Conservation (phyloP, 1,139 yeast species). For the Scheffersomyces segobiensis region DNA sequence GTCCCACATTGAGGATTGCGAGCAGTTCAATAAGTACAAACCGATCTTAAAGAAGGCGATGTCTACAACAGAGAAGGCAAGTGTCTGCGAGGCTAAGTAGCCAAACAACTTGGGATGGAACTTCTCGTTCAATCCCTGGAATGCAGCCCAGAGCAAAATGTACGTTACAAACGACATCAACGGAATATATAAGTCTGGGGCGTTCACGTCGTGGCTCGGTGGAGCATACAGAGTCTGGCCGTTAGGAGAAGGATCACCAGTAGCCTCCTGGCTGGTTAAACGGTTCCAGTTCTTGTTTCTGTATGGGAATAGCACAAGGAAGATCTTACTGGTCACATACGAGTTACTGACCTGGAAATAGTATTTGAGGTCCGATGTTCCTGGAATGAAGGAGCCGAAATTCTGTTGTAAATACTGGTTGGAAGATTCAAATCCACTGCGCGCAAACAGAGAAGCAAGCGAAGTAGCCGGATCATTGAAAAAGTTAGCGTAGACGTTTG, state of each 20-base stretch:
- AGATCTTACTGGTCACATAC: constrained; percentile 75
- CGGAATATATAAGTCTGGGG: constrained; percentile 97
- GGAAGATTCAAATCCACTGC: constrained; percentile 70
- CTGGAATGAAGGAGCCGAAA: constrained; percentile 55
- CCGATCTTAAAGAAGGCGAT: constrained; percentile 46
- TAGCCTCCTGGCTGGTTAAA: constrained; percentile 43
- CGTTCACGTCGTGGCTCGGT: constrained; percentile 82
- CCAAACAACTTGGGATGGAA: constrained; percentile 95
- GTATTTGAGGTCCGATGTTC: constrained; percentile 61
- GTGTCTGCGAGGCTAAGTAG: constrained; percentile 83
- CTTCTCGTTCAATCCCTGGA: constrained; percentile 84
- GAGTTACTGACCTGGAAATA: constrained; percentile 91
- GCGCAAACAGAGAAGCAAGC: constrained; percentile 88
- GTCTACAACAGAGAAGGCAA: constrained; percentile 81
- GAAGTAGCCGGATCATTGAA: constrained; percentile 81
- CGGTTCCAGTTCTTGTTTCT: constrained; percentile 78
- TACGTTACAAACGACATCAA: constrained; percentile 90
- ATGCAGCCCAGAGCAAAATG: constrained; percentile 77
- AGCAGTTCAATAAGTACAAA: constrained; percentile 48
- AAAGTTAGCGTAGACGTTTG: constrained; percentile 31
- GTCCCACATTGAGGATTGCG: constrained; percentile 68
- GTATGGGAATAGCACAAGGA: constrained; percentile 83
- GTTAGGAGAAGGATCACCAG: constrained; percentile 29
- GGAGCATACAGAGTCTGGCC: constrained; percentile 58
- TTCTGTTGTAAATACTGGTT: constrained; percentile 77